Base-by-base conservation (phyloP, 2,329 filamentous ascomycete genomes). In the Fusarium sp. region DNA sequence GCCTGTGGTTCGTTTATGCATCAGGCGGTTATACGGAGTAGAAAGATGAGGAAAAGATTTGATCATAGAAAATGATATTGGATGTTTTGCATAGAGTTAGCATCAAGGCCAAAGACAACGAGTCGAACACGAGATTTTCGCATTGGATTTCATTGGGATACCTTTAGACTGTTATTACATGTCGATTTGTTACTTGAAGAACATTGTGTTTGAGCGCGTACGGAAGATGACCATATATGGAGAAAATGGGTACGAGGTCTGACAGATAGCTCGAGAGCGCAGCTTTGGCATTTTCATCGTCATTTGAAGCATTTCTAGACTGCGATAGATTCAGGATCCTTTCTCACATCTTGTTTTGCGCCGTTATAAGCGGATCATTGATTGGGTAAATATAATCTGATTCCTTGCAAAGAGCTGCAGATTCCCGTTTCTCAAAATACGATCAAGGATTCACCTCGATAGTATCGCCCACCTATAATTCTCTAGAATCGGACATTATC, bases 91-190 rank as follows among this genome's bases (percentile, higher is more conserved):
- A 75, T 71, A 69, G 65, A 71, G 51, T 64, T 62, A 67, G 60
- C 62, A 68, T 69, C 59, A 62, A 68, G 61, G 37, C 62, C 37
- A 55, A 27, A 58, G 56, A 53, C 56, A 49, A 51, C 45, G 61
- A 40, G 58, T 52, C 62, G 60, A 68, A 55, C 40, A 64, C 49
- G 49, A 52, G 55, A 54, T 57, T 48, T 40, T 53, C 55, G 54
- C 64, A 49, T 56, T 71, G 61, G 52, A 67, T 70, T 65, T 70
- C 55, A 65, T 70, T 64, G 52, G 46, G 69, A 76, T 75, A 75
- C 71, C 72, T 73, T 75, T 75, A 75, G 74, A 75, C 70, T 67
- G 60, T 70, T 73, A 71, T 58, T 65, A 70, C 69, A 65, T 61
- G 60, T 72, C 55, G 58, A 57, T 69, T 58, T 63, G 46, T 62